Evolutionary conservation across 257 asterid species (phyloP), one percentile per base, ranked within the genome.

Genomic region (Solanum medicagineum): DNA sequence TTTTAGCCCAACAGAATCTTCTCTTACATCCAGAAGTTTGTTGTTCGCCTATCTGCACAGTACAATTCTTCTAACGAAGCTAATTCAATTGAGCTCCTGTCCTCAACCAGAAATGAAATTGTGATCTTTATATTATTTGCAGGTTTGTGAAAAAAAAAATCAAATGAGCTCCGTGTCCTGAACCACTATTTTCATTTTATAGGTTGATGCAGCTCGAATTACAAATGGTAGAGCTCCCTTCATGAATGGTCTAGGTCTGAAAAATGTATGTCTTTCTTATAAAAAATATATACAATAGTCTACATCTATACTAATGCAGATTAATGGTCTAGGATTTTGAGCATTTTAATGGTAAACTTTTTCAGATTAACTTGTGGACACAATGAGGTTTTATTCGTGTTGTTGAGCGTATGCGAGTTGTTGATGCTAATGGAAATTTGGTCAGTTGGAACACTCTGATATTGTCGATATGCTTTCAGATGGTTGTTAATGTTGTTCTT

Each of bases 171-270:
- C 32, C 32, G 32, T 74, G 40, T n/a, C 81, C 7, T 1, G 32
- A 29, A 29, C 32, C 32, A 29, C 81, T 47, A n/a, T 74, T 51
- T 77, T 14, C 59, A 24, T 29, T 81, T 81, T 87, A 86, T 93
- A 96, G 99, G 98, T 96, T 54, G 99, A 96, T 94, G 98, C 98
- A 47, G 98, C 98, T 77, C 97, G 95, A 81, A 96, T 96, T 90
- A 98, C 99, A 68, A 96, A 98, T 17, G 98, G 99, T 85, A 95
- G 98, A 89, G 95, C 98, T 80, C 99, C 99, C 81, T 96, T 94
- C 85, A 96, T 98, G 29, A 89, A 90, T 56, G 99, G 98, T 89
- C 95, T 96, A 87, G 98, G 99, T 65, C 87, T 96, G 94, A 98
- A 94, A 86, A 96, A 95, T 88, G 98, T 96, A 88, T 16, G 47